Evolutionary conservation across 2,329 filamentous ascomycete genomes (phyloP).

Genomic region (Hypoxylon sp.): DNA sequence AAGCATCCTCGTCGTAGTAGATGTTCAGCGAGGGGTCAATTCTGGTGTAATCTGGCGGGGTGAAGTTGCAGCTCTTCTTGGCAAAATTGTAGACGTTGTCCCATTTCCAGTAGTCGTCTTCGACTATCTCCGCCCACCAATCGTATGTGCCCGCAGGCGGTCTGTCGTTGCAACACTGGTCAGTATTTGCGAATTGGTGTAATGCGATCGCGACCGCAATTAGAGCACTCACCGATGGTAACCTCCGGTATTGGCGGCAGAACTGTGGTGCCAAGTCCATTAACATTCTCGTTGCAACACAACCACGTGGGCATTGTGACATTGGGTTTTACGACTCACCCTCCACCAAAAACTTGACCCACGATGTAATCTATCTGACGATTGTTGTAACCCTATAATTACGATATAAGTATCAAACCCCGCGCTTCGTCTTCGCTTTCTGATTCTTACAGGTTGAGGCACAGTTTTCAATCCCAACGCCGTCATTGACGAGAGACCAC

Average conservation of each 20-base stretch:
- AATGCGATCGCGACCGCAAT: not conserved
- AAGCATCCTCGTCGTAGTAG: conserved; percentile 1
- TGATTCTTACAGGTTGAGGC: not conserved
- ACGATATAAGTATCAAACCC: not conserved
- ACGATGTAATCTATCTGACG: not conserved
- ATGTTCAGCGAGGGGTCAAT: not conserved
- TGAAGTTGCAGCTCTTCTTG: not conserved
- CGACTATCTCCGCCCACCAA: conserved; percentile 2
- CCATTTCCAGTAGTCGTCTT: not conserved
- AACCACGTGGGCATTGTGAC: not conserved
- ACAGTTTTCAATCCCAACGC: not conserved
- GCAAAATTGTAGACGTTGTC: not conserved
- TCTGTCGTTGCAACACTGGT: not conserved
- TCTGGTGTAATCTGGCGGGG: not conserved
- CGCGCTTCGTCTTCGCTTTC: not conserved
- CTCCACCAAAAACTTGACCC: not conserved
- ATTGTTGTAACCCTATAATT: conserved; percentile 1
- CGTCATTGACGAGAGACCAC: not conserved
- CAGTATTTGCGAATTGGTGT: not conserved
- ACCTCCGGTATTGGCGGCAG: not conserved
- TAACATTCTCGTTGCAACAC: not conserved
- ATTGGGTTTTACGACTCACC: not conserved
- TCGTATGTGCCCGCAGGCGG: not conserved
- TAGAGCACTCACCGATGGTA: not conserved
- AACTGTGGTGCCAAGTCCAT: not conserved